phyloP scores from a whole-genome alignment of 192 early-diverging fungal species.

The Coemansia sp. region DNA sequence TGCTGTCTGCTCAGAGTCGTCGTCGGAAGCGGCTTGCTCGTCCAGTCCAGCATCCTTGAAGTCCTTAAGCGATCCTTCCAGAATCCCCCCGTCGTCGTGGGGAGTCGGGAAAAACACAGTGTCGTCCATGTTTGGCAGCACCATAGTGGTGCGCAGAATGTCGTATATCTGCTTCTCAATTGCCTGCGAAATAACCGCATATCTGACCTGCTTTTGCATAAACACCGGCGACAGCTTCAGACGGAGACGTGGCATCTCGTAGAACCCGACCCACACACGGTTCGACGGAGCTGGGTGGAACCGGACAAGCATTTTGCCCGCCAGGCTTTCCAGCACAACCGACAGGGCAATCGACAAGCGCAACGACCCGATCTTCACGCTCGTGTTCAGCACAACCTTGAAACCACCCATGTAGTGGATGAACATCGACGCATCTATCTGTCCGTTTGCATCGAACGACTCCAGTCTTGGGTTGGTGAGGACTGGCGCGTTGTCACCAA shows the following conservation, averaged over 20 bases:
- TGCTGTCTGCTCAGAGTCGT: not conserved
- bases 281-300: conserved; percentile 81
- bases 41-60: conserved; percentile 29
- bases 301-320: conserved; percentile 71
- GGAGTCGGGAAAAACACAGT: conserved; percentile 68
- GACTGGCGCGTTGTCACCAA: conserved; percentile 76
- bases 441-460: conserved; percentile 68
- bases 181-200: conserved; percentile 75
- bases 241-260: conserved; percentile 71
- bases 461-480: conserved; percentile 75
- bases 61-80: conserved; percentile 54
- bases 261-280: conserved; percentile 84
- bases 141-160: conserved; percentile 71
- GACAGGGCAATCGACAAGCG: conserved; percentile 75
- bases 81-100: conserved; percentile 58
- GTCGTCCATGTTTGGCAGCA: conserved; percentile 89
- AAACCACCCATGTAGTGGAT: conserved; percentile 80
- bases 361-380: conserved; percentile 62
- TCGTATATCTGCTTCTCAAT: conserved; percentile 85
- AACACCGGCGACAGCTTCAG: conserved; percentile 77
- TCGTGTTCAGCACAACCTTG: conserved; percentile 70
- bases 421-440: conserved; percentile 70
- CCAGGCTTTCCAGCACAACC: conserved; percentile 69
- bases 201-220: conserved; percentile 78
- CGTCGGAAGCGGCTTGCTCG: conserved; percentile 5